These are phyloP conservation scores for Cystofilobasidium bisporidii DNA, from an alignment of 768 basidiomycete species.

Conservation along the genomic window DNA sequence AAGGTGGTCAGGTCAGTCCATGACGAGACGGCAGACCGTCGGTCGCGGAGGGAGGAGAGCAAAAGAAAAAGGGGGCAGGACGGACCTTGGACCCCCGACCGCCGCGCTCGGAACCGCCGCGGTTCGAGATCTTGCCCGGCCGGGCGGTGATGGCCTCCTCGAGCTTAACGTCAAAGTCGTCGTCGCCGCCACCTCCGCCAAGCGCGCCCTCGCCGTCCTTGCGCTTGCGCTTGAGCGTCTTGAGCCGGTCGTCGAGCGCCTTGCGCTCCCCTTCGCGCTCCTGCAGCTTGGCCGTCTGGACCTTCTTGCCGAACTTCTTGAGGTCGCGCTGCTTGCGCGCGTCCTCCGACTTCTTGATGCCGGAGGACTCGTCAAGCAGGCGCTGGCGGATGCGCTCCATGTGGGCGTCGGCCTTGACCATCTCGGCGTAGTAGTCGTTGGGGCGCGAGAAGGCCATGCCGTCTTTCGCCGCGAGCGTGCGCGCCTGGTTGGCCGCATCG, in stretches of 20 bases:
- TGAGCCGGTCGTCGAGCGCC: conserved; percentile 76
- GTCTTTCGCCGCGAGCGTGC: conserved; percentile 63
- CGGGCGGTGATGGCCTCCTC: conserved; percentile 64
- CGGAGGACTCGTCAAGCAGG: conserved; percentile 70
- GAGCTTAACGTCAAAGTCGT: conserved; percentile 76
- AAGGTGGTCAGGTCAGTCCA: too few relatives aligned
- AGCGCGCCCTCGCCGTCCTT: conserved; percentile 65
- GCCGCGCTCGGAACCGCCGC: conserved; percentile 28
- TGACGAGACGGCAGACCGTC: too few relatives aligned
- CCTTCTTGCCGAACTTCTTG: conserved; percentile 97
- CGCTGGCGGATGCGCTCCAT: conserved; percentile 94
- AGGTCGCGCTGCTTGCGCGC: conserved; percentile 84
- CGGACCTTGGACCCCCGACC: conserved; percentile 36
- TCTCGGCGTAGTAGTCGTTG: conserved; percentile 91
- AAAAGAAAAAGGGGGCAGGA: conserved; percentile 17
- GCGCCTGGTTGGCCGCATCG: conserved; percentile 66
- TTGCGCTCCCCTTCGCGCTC: conserved; percentile 83
- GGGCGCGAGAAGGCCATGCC: conserved; percentile 78
- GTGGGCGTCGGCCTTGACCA: conserved; percentile 93
- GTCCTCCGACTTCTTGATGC: conserved; percentile 83
- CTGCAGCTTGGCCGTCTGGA: conserved; percentile 86
- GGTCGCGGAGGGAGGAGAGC: too few relatives aligned
- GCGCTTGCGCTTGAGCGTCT: conserved; percentile 82
- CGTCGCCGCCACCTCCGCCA: conserved; percentile 49
- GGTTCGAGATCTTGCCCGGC: conserved; percentile 28